A percentile compares a stretch with the other conserved stretches of the same genome.
Conservation (phyloP, 2,329 filamentous ascomycete genomes). For the Verticillium zaregamsianum region DNA sequence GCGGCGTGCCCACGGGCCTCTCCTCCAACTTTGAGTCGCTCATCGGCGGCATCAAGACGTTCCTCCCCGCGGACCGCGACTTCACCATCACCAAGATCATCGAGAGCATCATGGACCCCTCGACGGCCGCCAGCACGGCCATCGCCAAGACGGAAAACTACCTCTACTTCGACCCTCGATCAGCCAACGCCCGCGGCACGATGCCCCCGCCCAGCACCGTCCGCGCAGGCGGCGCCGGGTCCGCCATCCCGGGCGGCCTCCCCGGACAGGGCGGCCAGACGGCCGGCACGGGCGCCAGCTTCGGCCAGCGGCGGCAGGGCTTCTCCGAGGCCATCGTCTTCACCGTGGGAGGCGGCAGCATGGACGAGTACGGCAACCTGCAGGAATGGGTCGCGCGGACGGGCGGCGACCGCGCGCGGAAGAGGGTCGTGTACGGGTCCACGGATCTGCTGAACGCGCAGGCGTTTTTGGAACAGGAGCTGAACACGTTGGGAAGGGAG, state of each 20-base stretch:
- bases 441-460: conserved; percentile 74
- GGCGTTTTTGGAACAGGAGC: conserved; percentile 61
- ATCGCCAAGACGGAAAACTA: conserved; percentile 97
- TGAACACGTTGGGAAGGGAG: conserved; percentile 60
- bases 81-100: conserved; percentile 97
- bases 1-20: conserved; percentile 65
- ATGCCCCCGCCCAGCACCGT: conserved; percentile 74
- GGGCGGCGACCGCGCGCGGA: conserved; percentile 60
- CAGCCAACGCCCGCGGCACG: conserved; percentile 85
- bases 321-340: conserved; percentile 93
- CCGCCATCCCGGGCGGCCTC: conserved; percentile 41
- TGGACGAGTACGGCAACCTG: conserved; percentile 98
- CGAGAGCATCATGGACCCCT: conserved; percentile 95
- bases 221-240: conserved; percentile 37
- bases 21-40: conserved; percentile 87
- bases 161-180: conserved; percentile 93
- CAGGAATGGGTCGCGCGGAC: conserved; percentile 92
- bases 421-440: conserved; percentile 89
- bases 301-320: conserved; percentile 84
- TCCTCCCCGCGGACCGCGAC: conserved; percentile 93
- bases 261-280: conserved; percentile 42
- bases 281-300: conserved; percentile 72
- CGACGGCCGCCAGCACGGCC: conserved; percentile 81
- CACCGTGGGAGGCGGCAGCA: conserved; percentile 90
- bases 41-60: conserved; percentile 95